Evolutionary conservation across 345 rosid species (phyloP).

Genomic region (Lenwebbia sp.): DNA sequence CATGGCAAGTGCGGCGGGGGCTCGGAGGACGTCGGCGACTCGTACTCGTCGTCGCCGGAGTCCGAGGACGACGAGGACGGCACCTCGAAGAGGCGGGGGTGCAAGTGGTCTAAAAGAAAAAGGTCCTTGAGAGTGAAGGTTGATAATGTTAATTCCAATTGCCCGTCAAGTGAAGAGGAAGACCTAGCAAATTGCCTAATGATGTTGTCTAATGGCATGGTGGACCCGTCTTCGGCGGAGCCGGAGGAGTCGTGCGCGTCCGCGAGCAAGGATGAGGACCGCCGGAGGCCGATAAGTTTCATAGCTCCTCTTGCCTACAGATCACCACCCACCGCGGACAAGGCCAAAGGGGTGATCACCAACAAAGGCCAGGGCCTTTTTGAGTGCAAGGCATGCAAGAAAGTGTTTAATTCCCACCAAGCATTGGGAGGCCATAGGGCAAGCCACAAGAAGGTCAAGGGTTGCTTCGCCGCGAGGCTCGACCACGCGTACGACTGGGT

Average conservation of each 20-base stretch:
- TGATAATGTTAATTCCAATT: constrained; percentile 12
- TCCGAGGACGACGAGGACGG: constrained; percentile 29
- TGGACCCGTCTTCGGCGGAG: constrained; percentile 34
- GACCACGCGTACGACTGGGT: constrained; percentile 26
- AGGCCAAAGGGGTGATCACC: constrained; percentile 24
- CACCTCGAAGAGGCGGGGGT: constrained; percentile 10
- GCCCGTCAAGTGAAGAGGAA: constrained; percentile 73
- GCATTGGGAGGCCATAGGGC: constrained; percentile 99
- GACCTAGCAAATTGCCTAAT: constrained; percentile 92
- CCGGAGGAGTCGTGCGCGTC: constrained; percentile 68
- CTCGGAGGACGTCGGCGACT: constrained; percentile 28
- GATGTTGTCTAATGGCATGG: constrained; percentile 72
- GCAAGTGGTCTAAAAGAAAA: constrained; percentile 59
- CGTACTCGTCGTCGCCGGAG: constrained; percentile 28
- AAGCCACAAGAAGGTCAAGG: constrained; percentile 97
- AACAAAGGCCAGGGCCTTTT: constrained; percentile 26
- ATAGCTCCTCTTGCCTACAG: constrained; percentile 19
- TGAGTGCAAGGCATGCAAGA: constrained; percentile 96
- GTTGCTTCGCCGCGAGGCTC: constrained; percentile 78
- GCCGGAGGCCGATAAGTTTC: constrained; percentile 26
- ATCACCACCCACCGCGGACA: constrained; percentile 9
- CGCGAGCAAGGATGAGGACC: constrained; percentile 52
- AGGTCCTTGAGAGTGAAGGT: constrained; percentile 47
- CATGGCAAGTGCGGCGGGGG: constrained; percentile 55
- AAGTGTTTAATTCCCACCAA: constrained; percentile 96